Evolutionary conservation across 2,329 filamentous ascomycete species (phyloP).

Genomic region (Neurospora sp.): DNA sequence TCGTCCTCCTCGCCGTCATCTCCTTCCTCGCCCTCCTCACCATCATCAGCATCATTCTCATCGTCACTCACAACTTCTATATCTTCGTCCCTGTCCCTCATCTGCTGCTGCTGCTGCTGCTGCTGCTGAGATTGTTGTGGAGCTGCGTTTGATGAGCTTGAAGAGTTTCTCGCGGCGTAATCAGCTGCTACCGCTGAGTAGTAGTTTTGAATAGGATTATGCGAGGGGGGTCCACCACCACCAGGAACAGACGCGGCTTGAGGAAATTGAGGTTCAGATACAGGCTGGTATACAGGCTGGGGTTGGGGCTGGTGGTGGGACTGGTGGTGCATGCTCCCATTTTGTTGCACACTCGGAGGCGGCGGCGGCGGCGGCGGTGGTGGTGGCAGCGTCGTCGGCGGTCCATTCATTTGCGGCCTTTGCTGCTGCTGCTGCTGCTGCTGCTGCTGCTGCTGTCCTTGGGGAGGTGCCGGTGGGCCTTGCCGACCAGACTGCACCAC

Average conservation of each 20-base stretch:
- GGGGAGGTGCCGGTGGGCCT: background rate
- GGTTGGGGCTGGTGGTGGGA: background rate
- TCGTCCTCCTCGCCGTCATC: background rate
- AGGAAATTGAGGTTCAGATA: background rate
- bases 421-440: background rate
- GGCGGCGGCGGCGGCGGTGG: background rate
- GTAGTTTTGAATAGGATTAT: background rate
- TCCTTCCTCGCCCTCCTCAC: background rate
- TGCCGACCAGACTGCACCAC: slow-evolving; percentile 23
- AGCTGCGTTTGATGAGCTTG: background rate
- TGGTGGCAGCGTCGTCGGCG: background rate
- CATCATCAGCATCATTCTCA: background rate
- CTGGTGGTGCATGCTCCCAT: background rate
- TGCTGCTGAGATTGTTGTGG: background rate
- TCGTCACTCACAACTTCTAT: background rate
- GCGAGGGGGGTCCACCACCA: background rate
- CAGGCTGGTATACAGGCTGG: background rate
- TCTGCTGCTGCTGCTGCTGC: background rate
- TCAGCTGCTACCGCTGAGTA: background rate
- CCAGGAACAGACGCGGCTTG: background rate
- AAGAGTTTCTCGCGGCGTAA: background rate
- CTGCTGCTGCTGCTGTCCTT: background rate
- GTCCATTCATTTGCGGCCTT: background rate
- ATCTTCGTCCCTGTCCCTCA: too few relatives aligned
- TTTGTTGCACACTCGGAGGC: background rate